Conservation (phyloP, 306 rosid species). For the Morella rubra region DNA sequence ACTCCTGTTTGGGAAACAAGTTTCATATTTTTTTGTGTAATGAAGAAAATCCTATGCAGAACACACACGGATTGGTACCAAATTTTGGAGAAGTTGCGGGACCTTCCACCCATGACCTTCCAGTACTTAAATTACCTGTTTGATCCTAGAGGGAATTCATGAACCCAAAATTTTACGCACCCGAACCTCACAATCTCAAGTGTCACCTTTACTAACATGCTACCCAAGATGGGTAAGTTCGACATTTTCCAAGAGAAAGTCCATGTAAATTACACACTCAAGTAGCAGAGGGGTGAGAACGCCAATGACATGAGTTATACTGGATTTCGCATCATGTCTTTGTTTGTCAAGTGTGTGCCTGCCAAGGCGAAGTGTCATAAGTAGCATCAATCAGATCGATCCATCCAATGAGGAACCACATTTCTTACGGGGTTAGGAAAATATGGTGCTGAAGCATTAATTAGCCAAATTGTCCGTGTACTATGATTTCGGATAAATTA, state of each 20-base stretch:
- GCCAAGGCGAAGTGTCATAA: constrained; percentile 25
- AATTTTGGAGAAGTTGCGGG: too few relatives aligned
- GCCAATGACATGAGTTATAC: constrained; percentile 19
- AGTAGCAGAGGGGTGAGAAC: constrained; percentile 2
- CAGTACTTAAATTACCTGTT: too few relatives aligned
- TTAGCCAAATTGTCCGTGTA: constrained; percentile 29
- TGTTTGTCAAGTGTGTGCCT: constrained; percentile 36
- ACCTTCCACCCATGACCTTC: too few relatives aligned
- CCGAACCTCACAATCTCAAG: too few relatives aligned
- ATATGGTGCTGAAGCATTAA: constrained; percentile 20
- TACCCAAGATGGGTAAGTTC: too few relatives aligned
- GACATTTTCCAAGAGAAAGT: neutral
- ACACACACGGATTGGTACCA: too few relatives aligned
- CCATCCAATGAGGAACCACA: constrained; percentile 48
- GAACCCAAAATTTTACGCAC: too few relatives aligned
- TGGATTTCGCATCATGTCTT: constrained; percentile 50
- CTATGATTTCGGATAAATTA: constrained; percentile 19
- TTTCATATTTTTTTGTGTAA: neutral
- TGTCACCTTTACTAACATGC: too few relatives aligned
- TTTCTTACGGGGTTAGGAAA: constrained; percentile 36
- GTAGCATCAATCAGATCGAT: constrained; percentile 73
- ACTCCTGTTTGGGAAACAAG: constrained; percentile 1
- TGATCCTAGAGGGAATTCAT: too few relatives aligned
- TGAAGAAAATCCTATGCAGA: too few relatives aligned
- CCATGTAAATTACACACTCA: neutral